Percentiles rank a stretch among this genome's conserved stretches.
These are phyloP conservation scores for Globisporangium spinosum DNA, from an alignment of 352 stramenopile species.

Conservation along the genomic window DNA sequence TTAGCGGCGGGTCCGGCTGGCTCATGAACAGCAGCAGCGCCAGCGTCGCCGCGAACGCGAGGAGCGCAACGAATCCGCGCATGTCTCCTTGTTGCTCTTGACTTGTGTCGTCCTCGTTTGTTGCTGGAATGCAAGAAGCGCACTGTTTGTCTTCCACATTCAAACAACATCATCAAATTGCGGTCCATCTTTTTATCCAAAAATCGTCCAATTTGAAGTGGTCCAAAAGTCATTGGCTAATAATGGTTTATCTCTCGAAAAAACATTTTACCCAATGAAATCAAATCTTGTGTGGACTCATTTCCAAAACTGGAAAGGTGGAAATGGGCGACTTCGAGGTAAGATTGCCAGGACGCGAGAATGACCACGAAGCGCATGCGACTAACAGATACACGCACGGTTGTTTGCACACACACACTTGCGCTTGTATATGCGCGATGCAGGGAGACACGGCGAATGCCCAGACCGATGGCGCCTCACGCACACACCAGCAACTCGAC, in stretches of 20 bases:
- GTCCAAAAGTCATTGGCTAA: too few relatives aligned
- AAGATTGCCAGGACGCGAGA: neutral
- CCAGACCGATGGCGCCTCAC: conserved; percentile 1
- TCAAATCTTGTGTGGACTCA: too few relatives aligned
- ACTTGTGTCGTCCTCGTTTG: neutral
- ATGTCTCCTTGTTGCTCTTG: conserved; percentile 13
- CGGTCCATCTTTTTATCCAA: too few relatives aligned
- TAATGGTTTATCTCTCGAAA: too few relatives aligned
- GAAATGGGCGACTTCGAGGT: conserved; percentile 8
- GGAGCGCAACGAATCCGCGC: conserved; percentile 48
- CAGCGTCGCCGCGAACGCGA: conserved; percentile 39
- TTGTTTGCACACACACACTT: neutral
- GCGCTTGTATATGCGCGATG: neutral
- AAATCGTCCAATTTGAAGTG: too few relatives aligned
- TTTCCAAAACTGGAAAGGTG: conserved; percentile 9
- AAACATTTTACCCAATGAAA: too few relatives aligned
- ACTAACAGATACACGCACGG: neutral
- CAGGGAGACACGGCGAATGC: conserved; percentile 7
- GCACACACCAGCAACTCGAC: neutral
- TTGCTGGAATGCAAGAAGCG: neutral
- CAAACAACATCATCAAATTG: neutral
- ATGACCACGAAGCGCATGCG: neutral
- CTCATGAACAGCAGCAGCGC: conserved; percentile 46
- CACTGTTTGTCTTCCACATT: neutral
- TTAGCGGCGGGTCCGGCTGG: conserved; percentile 46